These are phyloP conservation scores for Mucor saturninus DNA, from an alignment of 371 early-diverging fungal genomes.

Conservation along the genomic window DNA sequence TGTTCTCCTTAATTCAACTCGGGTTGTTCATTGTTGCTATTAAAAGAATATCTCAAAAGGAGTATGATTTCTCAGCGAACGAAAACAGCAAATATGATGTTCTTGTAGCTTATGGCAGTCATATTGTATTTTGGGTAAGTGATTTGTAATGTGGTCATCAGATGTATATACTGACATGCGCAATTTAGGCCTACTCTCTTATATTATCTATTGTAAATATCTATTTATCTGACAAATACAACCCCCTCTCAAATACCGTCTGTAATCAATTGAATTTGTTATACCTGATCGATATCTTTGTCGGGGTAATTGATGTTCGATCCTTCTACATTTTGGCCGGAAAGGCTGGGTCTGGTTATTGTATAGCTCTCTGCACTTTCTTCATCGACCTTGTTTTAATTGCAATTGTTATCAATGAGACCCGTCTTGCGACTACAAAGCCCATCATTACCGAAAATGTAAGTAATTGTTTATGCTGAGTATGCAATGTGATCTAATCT, in stretches of 20 bases:
- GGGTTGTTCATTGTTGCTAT: conserved; percentile 3
- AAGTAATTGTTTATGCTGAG: conserved; percentile 8
- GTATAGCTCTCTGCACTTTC: conserved; percentile 26
- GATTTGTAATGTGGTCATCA: neutral
- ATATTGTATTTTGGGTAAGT: conserved; percentile 24
- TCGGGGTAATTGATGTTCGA: conserved; percentile 33
- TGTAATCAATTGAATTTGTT: conserved; percentile 39
- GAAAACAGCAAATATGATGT: conserved; percentile 8
- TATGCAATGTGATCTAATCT: neutral
- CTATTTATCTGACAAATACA: conserved; percentile 17
- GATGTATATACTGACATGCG: neutral
- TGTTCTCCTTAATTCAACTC: conserved; percentile 17
- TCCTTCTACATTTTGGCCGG: conserved; percentile 39
- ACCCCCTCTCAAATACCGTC: conserved; percentile 26
- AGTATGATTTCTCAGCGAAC: conserved; percentile 1
- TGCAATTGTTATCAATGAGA: conserved; percentile 36
- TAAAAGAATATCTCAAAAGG: neutral
- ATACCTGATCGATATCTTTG: conserved; percentile 29
- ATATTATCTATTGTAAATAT: conserved; percentile 29
- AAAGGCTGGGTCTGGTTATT: conserved; percentile 31
- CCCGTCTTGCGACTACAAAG: conserved; percentile 31
- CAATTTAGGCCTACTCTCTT: conserved; percentile 33
- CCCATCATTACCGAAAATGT: conserved; percentile 40
- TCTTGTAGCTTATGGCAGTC: conserved; percentile 7
- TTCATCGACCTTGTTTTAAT: conserved; percentile 24